Conservation (phyloP, 23 red algal genomes). For the Gracilaria vermiculophylla region DNA sequence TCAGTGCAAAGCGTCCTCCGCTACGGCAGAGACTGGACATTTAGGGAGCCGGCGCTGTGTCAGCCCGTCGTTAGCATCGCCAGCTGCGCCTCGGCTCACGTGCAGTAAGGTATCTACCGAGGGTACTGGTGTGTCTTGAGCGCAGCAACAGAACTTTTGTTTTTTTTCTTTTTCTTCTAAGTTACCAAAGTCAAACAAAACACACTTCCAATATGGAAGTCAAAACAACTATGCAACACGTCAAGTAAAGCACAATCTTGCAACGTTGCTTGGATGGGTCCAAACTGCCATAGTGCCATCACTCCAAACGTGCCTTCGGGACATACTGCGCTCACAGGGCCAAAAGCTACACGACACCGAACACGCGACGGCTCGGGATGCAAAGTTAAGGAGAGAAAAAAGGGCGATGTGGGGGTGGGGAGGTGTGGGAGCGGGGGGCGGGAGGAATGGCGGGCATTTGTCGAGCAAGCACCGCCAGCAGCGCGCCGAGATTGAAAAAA, state of each 20-base stretch:
- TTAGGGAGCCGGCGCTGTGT: neutral
- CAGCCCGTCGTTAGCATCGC: too few relatives aligned
- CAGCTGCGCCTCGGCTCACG: too few relatives aligned
- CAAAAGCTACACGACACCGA: neutral
- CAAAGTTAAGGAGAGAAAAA: neutral
- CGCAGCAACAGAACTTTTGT: too few relatives aligned
- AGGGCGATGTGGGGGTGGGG: too few relatives aligned
- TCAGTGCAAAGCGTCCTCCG: neutral
- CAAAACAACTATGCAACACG: conserved; percentile 8
- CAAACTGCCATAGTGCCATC: neutral
- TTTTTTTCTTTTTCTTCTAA: conserved; percentile 1
- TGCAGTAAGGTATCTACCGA: too few relatives aligned
- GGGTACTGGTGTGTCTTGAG: too few relatives aligned
- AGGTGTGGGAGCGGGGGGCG: too few relatives aligned
- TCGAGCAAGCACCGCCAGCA: neutral
- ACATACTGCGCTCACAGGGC: neutral
- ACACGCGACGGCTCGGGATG: neutral
- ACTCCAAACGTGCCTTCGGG: neutral
- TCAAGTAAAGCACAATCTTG: neutral
- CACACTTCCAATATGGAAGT: neutral
- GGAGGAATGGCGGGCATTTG: neutral
- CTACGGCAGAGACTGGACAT: conserved; percentile 22
- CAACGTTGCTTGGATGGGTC: neutral
- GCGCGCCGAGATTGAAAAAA: neutral
- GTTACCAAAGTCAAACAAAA: conserved; percentile 28